phyloP scores from a whole-genome alignment of 768 basidiomycete genomes.

The Austroboletus eburneus region DNA sequence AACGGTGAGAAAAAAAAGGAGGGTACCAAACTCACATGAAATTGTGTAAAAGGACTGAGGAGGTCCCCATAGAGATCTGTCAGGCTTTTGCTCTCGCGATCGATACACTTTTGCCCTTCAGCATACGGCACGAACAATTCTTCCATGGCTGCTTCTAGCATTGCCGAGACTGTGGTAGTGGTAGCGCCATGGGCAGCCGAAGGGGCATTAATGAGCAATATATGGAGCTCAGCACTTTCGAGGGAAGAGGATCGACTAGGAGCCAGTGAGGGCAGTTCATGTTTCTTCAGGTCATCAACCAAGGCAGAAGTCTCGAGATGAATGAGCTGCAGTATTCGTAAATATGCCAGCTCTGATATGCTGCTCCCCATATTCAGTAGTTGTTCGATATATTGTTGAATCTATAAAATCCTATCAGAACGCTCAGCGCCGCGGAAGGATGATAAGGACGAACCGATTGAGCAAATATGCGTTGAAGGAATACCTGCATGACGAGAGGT shows the following conservation, averaged over 20 bases:
- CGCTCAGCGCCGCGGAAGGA: not conserved
- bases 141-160: conserved; percentile 96
- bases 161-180: conserved; percentile 55
- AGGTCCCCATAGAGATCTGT: conserved; percentile 73
- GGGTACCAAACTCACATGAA: conserved; percentile 57
- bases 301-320: conserved; percentile 74
- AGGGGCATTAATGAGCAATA: conserved; percentile 42
- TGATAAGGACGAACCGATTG: conserved; percentile 69
- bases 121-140: conserved; percentile 94
- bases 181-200: conserved; percentile 41
- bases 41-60: conserved; percentile 74
- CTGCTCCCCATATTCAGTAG: conserved; percentile 70
- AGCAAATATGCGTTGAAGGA: conserved; percentile 94
- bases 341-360: conserved; percentile 84
- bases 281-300: conserved; percentile 88
- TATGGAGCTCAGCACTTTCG: conserved; percentile 58
- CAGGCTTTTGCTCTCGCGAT: conserved; percentile 83
- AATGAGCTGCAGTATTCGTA: conserved; percentile 85
- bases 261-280: conserved; percentile 72
- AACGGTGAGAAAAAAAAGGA: conserved; percentile 1
- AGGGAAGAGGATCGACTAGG: conserved; percentile 55
- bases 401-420: conserved; percentile 43
- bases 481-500: conserved; percentile 95
- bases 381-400: conserved; percentile 94
- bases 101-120: conserved; percentile 88